A percentile compares a stretch with the other conserved stretches of the same genome.
Evolutionary conservation across 2,329 filamentous ascomycete genomes (phyloP).

Genomic region (Botrytis medusae): DNA sequence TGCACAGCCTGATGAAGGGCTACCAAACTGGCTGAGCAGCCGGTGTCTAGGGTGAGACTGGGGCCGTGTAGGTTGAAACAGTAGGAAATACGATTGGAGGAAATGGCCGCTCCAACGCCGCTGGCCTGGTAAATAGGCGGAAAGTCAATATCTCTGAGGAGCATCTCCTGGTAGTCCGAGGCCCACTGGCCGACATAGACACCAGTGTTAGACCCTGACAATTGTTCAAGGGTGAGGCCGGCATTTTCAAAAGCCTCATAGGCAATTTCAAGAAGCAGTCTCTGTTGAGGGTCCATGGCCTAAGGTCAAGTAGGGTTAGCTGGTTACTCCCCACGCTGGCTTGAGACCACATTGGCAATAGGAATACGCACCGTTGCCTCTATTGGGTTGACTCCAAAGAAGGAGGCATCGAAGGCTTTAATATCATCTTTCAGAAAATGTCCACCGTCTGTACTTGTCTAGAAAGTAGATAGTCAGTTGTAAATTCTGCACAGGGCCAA

Average conservation of each 20-base stretch:
- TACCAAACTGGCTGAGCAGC: slow-evolving; percentile 56
- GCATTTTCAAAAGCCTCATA: slow-evolving; percentile 35
- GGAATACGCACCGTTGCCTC: slow-evolving; percentile 18
- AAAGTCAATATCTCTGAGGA: not conserved
- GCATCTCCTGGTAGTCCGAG: not conserved
- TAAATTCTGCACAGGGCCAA: no score
- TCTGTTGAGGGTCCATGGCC: slow-evolving; percentile 34
- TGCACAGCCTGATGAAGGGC: slow-evolving; percentile 46
- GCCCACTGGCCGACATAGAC: slow-evolving; percentile 23
- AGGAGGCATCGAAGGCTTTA: slow-evolving; percentile 25
- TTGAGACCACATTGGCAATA: no score
- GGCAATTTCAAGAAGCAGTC: slow-evolving; percentile 34
- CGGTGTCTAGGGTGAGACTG: slow-evolving; percentile 43
- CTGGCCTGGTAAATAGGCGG: slow-evolving; percentile 38
- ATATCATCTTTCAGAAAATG: slow-evolving; percentile 29
- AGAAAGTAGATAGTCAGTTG: no score
- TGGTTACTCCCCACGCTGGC: no score
- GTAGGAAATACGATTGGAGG: slow-evolving; percentile 46
- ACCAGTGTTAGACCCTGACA: slow-evolving; percentile 35
- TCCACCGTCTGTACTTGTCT: slow-evolving; percentile 13
- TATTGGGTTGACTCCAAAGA: slow-evolving; percentile 25
- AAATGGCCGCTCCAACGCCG: slow-evolving; percentile 39
- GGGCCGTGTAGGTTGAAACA: slow-evolving; percentile 44
- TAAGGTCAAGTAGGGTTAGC: no score
- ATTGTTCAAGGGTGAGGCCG: slow-evolving; percentile 33